Evolutionary conservation across 2,329 filamentous ascomycete genomes (phyloP).

Genomic region (Fusarium algeriense): DNA sequence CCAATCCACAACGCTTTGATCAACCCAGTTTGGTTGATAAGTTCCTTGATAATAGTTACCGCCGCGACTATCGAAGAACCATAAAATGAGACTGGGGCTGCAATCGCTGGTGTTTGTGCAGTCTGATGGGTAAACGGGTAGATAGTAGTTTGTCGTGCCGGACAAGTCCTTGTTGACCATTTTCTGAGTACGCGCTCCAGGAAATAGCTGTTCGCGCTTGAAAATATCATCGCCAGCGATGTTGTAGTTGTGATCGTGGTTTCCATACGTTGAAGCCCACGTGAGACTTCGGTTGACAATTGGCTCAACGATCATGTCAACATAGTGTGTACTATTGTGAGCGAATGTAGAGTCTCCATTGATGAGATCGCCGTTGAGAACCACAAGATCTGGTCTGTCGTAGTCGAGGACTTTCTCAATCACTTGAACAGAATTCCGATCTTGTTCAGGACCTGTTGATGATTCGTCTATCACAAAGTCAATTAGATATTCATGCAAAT

Average conservation of each 20-base stretch:
- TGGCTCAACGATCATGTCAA: constrained; percentile 70
- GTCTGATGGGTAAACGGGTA: constrained; percentile 57
- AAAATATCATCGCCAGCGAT: constrained; percentile 62
- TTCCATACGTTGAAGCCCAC: constrained; percentile 79
- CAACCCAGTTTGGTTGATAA: constrained; percentile 58
- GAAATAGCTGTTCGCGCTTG: constrained; percentile 55
- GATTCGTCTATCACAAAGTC: constrained; percentile 27
- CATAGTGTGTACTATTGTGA: constrained; percentile 66
- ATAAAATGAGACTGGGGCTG: constrained; percentile 65
- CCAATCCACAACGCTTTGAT: constrained; percentile 59
- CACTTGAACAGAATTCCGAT: constrained; percentile 67
- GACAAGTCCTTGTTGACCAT: constrained; percentile 55
- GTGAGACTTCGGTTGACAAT: constrained; percentile 66
- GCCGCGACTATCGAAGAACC: constrained; percentile 79
- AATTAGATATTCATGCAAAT: background rate
- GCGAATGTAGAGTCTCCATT: constrained; percentile 73
- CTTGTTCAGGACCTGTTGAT: constrained; percentile 59
- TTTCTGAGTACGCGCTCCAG: constrained; percentile 54
- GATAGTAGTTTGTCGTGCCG: constrained; percentile 62
- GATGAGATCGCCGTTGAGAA: constrained; percentile 79
- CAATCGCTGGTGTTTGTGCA: constrained; percentile 51
- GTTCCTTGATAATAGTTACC: constrained; percentile 62
- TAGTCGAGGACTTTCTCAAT: constrained; percentile 68
- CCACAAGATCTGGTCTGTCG: constrained; percentile 70
- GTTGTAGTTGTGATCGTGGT: constrained; percentile 74